phyloP scores from a whole-genome alignment of 495 filamentous ascomycete species.

The Lepidopterella palustris region DNA sequence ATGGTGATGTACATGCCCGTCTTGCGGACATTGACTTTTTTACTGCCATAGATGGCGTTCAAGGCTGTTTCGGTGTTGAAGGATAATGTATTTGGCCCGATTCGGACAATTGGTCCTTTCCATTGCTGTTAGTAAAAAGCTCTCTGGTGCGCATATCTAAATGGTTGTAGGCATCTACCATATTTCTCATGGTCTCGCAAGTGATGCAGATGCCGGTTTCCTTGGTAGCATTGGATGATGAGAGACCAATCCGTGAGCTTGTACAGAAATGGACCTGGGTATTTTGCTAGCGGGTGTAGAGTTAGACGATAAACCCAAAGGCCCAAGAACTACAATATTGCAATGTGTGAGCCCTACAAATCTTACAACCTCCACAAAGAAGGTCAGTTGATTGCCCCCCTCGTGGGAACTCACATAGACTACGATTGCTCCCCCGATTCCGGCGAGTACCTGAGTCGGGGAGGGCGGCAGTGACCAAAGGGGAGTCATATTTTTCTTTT shows the following conservation, averaged over 20 bases:
- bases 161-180: constrained; percentile 10
- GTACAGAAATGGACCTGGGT: constrained; percentile 19
- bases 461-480: too few relatives aligned
- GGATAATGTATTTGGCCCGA: constrained; percentile 28
- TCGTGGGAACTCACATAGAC: too few relatives aligned
- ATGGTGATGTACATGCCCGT: constrained; percentile 29
- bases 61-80: constrained; percentile 28
- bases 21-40: constrained; percentile 33
- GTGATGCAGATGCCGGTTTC: constrained; percentile 19
- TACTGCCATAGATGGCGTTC: constrained; percentile 34
- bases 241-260: constrained; percentile 24
- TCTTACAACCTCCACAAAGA: too few relatives aligned
- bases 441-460: too few relatives aligned
- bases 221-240: constrained; percentile 14
- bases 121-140: neutral
- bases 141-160: too few relatives aligned
- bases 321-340: constrained; percentile 4
- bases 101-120: constrained; percentile 28
- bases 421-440: too few relatives aligned
- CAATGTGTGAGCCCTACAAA: too few relatives aligned
- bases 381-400: too few relatives aligned
- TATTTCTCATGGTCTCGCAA: constrained; percentile 28
- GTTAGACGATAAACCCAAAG: constrained; percentile 19
- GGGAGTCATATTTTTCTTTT: too few relatives aligned
- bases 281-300: constrained; percentile 25